Percentiles rank a stretch among this genome's conserved stretches.
phyloP scores from a whole-genome alignment of 352 stramenopile genomes.

The Peronosclerospora sorghi region DNA sequence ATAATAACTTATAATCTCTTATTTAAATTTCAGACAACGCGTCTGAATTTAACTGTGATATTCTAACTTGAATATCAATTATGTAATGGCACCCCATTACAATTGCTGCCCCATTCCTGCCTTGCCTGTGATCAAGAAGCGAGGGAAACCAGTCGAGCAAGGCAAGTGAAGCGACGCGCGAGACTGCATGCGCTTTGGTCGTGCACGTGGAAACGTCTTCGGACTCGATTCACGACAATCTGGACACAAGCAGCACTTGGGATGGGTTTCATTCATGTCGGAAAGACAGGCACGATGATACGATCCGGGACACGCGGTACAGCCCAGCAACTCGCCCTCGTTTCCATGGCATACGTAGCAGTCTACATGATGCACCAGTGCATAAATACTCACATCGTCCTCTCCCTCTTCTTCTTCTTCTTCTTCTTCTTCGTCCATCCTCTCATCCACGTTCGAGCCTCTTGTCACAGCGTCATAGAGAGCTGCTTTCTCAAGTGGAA shows the following conservation, averaged over 20 bases:
- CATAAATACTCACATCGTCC: slow-evolving; percentile 64
- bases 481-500: slow-evolving; percentile 35
- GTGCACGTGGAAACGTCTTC: slow-evolving; percentile 10
- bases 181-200: slow-evolving; percentile 18
- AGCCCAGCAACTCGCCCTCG: slow-evolving; percentile 43
- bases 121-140: slow-evolving; percentile 50
- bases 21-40: no score
- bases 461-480: slow-evolving; percentile 26
- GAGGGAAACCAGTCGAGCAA: slow-evolving; percentile 47
- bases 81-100: no score
- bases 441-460: slow-evolving; percentile 2
- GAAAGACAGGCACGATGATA: slow-evolving; percentile 46
- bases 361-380: slow-evolving; percentile 40
- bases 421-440: background rate
- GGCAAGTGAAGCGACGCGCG: slow-evolving; percentile 32
- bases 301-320: slow-evolving; percentile 44
- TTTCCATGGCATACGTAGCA: slow-evolving; percentile 64
- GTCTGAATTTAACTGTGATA: no score
- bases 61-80: no score
- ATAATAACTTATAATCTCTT: no score
- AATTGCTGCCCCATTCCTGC: slow-evolving; percentile 64
- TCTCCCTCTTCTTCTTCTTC: slow-evolving; percentile 43
- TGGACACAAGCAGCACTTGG: slow-evolving; percentile 38
- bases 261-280: slow-evolving; percentile 1
- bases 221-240: slow-evolving; percentile 31